Base-by-base conservation (phyloP, 2,329 filamentous ascomycete species). In the Penicillium hesseltinei region DNA sequence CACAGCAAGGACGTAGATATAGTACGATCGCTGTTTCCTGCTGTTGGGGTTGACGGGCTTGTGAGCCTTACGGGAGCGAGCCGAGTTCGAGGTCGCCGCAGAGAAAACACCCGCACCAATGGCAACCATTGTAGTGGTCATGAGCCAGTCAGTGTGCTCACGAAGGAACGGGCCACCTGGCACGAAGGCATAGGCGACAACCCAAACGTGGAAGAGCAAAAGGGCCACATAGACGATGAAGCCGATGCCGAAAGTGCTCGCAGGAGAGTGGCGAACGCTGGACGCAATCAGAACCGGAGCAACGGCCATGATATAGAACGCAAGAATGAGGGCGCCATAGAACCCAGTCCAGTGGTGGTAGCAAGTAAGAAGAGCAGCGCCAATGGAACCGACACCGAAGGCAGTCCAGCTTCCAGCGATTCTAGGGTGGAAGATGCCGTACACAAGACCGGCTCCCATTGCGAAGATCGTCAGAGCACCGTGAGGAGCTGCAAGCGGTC, bases 181-280 rank as follows among this genome's bases (percentile, higher is more conserved):
- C 3, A 99, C 94, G 66, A 99, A 99, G 13, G 94, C 94, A 69
- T 99, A 99, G 2, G 94, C 94, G 11, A 99, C 94, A 36, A 97
- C 90, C 94, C 94, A 99, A 54, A 97, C 92, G 71, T 97, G 93
- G 80, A 96, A 96, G n/a, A 99, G 84, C 5, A 97, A 88, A 78
- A 97, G 78, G 68, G 97, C 82, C 75, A 97, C 96, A 80, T 97
- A 99, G 48, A 96, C 75, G 51, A 97, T 77, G 78, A 96, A 97
- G 4, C 90, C 93, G 15, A 95, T 72, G 3, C 93, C 94, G 71
- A 99, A 99, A 0, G 90, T 91, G 27, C 82, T 81, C 5, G 87
- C 90, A 0, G 92, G 92, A 51, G 81, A 88, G 72, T 90, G 89
- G 69, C 88, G 88, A 27, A 90, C 84, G 27, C 91, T 92, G 51